phyloP scores from a whole-genome alignment of 2,329 filamentous ascomycete species.

The Penicillium sp. region DNA sequence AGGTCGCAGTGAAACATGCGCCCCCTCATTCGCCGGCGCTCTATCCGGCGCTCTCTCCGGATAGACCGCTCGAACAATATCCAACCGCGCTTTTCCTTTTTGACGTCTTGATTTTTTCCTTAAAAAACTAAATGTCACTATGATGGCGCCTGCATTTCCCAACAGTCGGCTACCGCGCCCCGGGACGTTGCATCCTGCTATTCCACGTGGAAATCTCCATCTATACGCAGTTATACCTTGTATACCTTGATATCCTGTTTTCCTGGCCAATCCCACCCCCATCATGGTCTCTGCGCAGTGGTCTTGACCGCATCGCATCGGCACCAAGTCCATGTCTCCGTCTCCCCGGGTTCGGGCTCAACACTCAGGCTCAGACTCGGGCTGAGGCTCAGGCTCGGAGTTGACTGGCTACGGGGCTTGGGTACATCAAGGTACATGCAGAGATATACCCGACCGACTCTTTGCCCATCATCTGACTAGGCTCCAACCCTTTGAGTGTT shows the following conservation, averaged over 20 bases:
- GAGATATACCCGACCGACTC: constrained; percentile 9
- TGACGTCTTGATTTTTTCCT: too few species aligned
- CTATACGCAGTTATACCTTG: not conserved
- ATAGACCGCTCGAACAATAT: not conserved
- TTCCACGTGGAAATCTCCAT: constrained; percentile 21
- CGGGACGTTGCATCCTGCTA: constrained; percentile 11
- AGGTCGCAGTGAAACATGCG: not conserved
- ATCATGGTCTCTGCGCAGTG: constrained; percentile 5
- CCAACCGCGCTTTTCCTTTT: not conserved
- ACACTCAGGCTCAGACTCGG: not conserved
- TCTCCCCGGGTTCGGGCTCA: not conserved
- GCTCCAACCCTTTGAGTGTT: not conserved
- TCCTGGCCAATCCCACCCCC: not conserved
- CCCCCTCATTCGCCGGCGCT: not conserved
- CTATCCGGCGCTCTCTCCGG: not conserved
- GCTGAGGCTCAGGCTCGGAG: not conserved
- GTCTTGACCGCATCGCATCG: constrained; percentile 1
- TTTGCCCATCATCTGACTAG: not conserved
- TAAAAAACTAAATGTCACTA: too few species aligned
- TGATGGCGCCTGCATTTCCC: not conserved
- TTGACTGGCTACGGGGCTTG: constrained; percentile 13
- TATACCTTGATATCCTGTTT: not conserved
- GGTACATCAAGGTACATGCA: constrained; percentile 8
- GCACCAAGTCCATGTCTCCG: not conserved
- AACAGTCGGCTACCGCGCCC: not conserved